Evolutionary conservation across 2,329 filamentous ascomycete species (phyloP).

Genomic region (Blumeriella jaapii): DNA sequence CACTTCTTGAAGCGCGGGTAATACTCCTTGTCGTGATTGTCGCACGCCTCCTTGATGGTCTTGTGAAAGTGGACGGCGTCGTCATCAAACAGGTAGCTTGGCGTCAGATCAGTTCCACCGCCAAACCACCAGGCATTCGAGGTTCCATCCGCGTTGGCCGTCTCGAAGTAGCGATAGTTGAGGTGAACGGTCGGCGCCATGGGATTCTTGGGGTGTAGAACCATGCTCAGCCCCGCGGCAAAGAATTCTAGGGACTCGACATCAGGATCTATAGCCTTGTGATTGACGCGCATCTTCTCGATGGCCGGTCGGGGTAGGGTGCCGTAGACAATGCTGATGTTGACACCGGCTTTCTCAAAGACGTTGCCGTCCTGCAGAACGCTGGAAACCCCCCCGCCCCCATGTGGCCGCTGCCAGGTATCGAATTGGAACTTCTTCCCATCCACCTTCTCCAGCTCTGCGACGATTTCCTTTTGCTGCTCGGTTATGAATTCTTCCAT

Average conservation of each 20-base stretch:
- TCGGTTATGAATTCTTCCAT: constrained; percentile 97
- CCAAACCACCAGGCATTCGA: constrained; percentile 96
- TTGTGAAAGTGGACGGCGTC: constrained; percentile 95
- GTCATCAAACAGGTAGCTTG: constrained; percentile 89
- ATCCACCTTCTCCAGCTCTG: constrained; percentile 72
- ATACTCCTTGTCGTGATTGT: constrained; percentile 84
- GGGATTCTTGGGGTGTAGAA: constrained; percentile 86
- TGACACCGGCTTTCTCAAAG: constrained; percentile 95
- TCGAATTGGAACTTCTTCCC: constrained; percentile 73
- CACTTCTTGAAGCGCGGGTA: constrained; percentile 94
- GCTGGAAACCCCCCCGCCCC: constrained; percentile 87
- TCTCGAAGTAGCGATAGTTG: constrained; percentile 99
- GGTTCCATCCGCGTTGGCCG: constrained; percentile 69
- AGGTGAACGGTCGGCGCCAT: constrained; percentile 97
- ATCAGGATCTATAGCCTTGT: constrained; percentile 73
- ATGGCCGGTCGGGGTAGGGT: constrained; percentile 79
- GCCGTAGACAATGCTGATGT: constrained; percentile 90
- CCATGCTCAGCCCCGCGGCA: constrained; percentile 82
- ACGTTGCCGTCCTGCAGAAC: constrained; percentile 93
- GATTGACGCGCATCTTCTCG: constrained; percentile 84
- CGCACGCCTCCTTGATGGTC: constrained; percentile 84
- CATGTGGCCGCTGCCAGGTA: constrained; percentile 76
- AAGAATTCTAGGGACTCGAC: constrained; percentile 89
- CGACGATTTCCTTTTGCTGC: constrained; percentile 80
- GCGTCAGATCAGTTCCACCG: constrained; percentile 87